Evolutionary conservation across 1,284 basidiomycete genomes (phyloP).

Genomic region (Paramarasmius palmivorus): DNA sequence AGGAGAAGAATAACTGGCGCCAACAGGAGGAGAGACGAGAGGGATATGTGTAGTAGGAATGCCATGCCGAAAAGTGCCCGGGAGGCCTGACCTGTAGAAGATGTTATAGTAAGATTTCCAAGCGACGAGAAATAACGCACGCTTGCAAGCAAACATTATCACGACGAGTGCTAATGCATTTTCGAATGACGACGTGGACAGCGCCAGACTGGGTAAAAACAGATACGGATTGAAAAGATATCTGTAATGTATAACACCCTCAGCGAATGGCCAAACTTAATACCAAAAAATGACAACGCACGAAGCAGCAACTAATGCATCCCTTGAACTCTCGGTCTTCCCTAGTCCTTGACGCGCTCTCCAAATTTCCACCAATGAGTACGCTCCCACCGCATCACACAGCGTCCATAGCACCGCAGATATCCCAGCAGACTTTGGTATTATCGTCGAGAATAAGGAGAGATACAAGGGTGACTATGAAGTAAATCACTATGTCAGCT

Average conservation of each 20-base stretch:
- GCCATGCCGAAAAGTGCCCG: slow-evolving; percentile 67
- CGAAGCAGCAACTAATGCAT: slow-evolving; percentile 62
- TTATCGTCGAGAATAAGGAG: slow-evolving; percentile 69
- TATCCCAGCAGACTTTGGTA: slow-evolving; percentile 51
- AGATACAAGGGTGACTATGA: slow-evolving; percentile 80
- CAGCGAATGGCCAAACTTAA: background rate
- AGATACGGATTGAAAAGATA: slow-evolving; percentile 91
- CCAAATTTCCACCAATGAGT: slow-evolving; percentile 70
- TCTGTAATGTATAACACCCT: slow-evolving; percentile 48
- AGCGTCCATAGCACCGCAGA: slow-evolving; percentile 71
- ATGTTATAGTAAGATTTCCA: background rate
- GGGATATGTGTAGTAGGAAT: slow-evolving; percentile 67
- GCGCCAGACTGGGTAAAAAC: slow-evolving; percentile 74
- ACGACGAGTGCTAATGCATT: slow-evolving; percentile 69
- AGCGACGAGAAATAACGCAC: slow-evolving; percentile 37
- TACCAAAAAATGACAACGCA: slow-evolving; percentile 36
- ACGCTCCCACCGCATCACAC: slow-evolving; percentile 67
- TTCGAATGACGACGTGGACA: slow-evolving; percentile 82
- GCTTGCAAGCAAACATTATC: slow-evolving; percentile 72
- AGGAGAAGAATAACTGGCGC: slow-evolving; percentile 70
- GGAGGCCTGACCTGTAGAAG: slow-evolving; percentile 48
- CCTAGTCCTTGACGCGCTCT: slow-evolving; percentile 51
- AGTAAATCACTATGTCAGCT: slow-evolving; percentile 15
- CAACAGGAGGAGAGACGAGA: slow-evolving; percentile 72
- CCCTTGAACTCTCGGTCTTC: slow-evolving; percentile 36